A percentile compares a stretch with the other conserved stretches of the same genome.
Conservation (phyloP, 331 rosid genomes). For the Acacia concinna region DNA sequence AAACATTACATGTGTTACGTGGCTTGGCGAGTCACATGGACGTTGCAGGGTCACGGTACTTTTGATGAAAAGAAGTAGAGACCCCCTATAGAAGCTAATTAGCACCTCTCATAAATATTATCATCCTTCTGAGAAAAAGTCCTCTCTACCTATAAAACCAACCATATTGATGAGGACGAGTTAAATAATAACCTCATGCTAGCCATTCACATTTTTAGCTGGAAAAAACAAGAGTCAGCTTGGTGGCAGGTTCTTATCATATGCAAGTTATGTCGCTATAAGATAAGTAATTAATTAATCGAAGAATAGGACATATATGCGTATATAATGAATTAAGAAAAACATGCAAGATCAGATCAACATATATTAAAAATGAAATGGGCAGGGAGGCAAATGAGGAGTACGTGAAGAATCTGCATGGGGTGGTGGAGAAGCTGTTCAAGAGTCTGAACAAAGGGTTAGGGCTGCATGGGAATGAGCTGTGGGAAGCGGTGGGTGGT, state of each 20-base stretch:
- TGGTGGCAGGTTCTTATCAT: neutral
- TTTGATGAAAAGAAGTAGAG: neutral
- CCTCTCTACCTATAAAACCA: neutral
- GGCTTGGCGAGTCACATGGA: neutral
- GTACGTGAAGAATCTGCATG: slow-evolving; percentile 44
- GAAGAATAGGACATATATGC: neutral
- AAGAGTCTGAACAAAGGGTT: slow-evolving; percentile 51
- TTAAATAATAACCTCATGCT: neutral
- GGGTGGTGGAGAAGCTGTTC: slow-evolving; percentile 54
- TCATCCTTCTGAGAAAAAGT: neutral
- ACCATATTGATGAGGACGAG: neutral
- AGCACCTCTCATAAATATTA: neutral
- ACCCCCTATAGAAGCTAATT: neutral
- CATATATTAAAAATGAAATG: neutral
- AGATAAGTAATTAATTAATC: neutral
- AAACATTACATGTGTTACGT: too few relatives aligned
- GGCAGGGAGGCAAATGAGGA: slow-evolving; percentile 62
- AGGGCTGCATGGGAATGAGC: slow-evolving; percentile 55
- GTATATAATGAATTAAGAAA: too few relatives aligned
- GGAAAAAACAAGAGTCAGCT: neutral
- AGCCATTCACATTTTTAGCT: neutral
- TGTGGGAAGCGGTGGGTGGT: slow-evolving; percentile 51
- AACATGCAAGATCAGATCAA: neutral
- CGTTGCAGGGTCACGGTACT: neutral
- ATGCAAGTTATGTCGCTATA: neutral